Conservation (phyloP, 2,329 filamentous ascomycete species). For the Didymella glomerata region DNA sequence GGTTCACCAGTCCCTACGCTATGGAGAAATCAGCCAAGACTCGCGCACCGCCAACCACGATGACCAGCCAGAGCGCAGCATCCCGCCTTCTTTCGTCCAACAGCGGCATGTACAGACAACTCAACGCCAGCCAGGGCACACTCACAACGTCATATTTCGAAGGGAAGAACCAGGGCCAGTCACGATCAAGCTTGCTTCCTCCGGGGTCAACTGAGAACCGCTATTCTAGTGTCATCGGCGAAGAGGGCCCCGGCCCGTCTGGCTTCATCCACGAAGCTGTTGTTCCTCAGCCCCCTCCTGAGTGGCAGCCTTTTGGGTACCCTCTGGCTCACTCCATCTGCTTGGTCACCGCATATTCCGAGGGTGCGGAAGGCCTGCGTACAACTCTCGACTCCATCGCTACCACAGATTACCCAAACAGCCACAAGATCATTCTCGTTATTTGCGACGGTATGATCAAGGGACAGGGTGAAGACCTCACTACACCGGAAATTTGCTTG, state of each 20-base stretch:
- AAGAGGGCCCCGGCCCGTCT: conserved; percentile 80
- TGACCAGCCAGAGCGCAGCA: conserved; percentile 87
- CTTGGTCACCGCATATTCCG: conserved; percentile 95
- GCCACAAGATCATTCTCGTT: conserved; percentile 95
- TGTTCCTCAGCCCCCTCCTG: conserved; percentile 92
- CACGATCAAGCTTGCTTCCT: conserved; percentile 55
- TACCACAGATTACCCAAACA: conserved; percentile 98
- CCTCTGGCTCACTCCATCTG: conserved; percentile 93
- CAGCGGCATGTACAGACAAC: conserved; percentile 70
- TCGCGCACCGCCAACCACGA: conserved; percentile 78
- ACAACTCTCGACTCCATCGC: conserved; percentile 96
- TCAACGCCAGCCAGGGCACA: conserved; percentile 66
- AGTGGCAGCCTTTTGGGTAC: conserved; percentile 97
- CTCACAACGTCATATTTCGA: conserved; percentile 56
- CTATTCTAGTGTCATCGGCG: conserved; percentile 63
- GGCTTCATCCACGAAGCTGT: conserved; percentile 98
- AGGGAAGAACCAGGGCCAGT: conserved; percentile 44
- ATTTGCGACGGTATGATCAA: conserved; percentile 99
- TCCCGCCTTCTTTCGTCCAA: conserved; percentile 75
- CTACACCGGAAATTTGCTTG: conserved; percentile 89
- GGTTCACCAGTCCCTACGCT: conserved; percentile 91
- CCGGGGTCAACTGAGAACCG: conserved; percentile 54
- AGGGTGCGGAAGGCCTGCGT: conserved; percentile 89
- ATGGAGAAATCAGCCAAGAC: conserved; percentile 68
- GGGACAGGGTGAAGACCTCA: conserved; percentile 84